Base-by-base conservation (phyloP, 805 yeast genomes). In the Wickerhamiella allomyrinae region DNA sequence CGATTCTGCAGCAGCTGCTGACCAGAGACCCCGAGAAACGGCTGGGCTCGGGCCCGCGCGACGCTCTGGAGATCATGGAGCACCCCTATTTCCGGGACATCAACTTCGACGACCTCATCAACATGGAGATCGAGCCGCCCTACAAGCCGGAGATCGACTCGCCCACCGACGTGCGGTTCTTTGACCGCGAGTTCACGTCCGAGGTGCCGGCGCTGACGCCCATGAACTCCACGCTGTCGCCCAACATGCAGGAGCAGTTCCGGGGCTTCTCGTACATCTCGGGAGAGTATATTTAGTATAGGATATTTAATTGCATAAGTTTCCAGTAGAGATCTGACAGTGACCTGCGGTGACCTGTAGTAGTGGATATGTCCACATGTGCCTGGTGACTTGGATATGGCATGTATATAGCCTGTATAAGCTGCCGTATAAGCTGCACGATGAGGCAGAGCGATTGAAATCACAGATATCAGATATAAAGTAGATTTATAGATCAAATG, bases 191-290 rank as follows among this genome's bases (percentile, higher is more conserved):
- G 59, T 91, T 91, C 58, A 91, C 98, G 0, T 75, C 86, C 0
- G 96, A 91, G 56, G 80, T 91, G 27, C 95, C 97, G 27, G 79
- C 94, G 40, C 70, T 89, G 61, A 91, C 98, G 1, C 98, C 98
- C 2, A 87, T 91, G 39, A 89, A 85, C 46, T 79, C 94, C 23
- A 77, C 82, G 6, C 68, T 91, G 55, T 79, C 91, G 11, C 75
- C 91, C 2, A 74, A 78, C 21, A 79, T 81, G 76, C 98, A 91
- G 68, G 96, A 91, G 55, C 93, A 85, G 65, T 91, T 91, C 73
- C 76, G 97, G 53, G 98, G 98, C 3, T 91, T 91, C 65, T 85
- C 96, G 2, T 89, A 86, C 60, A 48, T 58, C 40, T 45, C 49
- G 25, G 60, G 57, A 8, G 64, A 59, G 11, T 44, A 50, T 2